Base-by-base conservation (phyloP, 148 eudicot species). In the Silene conica region DNA sequence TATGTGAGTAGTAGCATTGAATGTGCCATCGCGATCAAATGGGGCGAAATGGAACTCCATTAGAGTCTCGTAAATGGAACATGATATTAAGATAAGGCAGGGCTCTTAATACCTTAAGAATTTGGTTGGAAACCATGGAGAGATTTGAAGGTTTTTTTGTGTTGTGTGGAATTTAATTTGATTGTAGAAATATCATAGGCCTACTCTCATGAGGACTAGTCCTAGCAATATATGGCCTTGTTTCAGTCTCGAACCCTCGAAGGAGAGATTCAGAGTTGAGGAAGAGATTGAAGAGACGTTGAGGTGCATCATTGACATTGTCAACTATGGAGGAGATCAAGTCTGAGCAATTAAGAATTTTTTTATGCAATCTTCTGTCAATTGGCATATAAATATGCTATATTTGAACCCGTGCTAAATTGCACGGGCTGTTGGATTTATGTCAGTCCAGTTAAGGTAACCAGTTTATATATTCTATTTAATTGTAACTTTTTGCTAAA, bases 121-220 rank as follows among this genome's bases (percentile, higher is more conserved):
- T 16, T 82, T 63, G 66, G 81, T 67, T 0, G 87, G 89, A 67
- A 86, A 84, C 87, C 70, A 67, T 43, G 22, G 54, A 67, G 70
- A 52, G 55, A 67, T 67, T 43, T 67, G 54, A 67, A 67, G 70
- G 55, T 50, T 50, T 19, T 19, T 67, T 5, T 31, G 70, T 0
- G 70, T 67, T 6, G 25, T 41, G 55, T 45, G 1, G 26, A 67
- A 2, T 43, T 43, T 67, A 7, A 67, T 41, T 41, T 67, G 52
- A 13, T 67, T 67, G 70, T 67, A 67, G 12, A 67, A 67, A 43
- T 67, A 55, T 28, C 70, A 67, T 67, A 67, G 20, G 16, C 70
- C 70, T 67, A 67, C 28, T 9, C 8, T 8, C 54, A 67, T 11
- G 50, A 67, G 41, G 54, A 21, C 70, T 43, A 67, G 41, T 11